phyloP scores from a whole-genome alignment of 2,329 filamentous ascomycete genomes.

The Malbranchea zuffiana region DNA sequence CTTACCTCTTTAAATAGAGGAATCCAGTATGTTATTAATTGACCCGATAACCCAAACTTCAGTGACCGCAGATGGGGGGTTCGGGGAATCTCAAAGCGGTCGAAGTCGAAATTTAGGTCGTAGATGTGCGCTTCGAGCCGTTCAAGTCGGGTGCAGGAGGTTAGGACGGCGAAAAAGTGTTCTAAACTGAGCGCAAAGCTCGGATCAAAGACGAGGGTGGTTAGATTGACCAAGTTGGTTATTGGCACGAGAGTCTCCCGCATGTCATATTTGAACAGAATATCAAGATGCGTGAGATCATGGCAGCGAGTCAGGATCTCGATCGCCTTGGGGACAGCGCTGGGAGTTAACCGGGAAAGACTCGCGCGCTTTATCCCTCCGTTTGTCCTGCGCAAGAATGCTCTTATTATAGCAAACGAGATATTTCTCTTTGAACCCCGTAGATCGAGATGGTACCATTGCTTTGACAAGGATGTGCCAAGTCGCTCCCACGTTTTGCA shows the following conservation, averaged over 20 bases:
- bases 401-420: constrained; percentile 24
- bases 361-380: constrained; percentile 25
- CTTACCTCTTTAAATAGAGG: no score
- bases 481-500: constrained; percentile 47
- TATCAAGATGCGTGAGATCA: constrained; percentile 24
- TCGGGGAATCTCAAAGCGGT: no score
- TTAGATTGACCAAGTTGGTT: no score
- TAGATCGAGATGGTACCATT: constrained; percentile 47
- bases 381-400: constrained; percentile 28
- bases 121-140: neutral
- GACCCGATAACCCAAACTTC: no score
- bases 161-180: neutral
- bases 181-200: neutral
- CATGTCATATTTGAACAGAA: no score
- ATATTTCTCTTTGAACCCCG: constrained; percentile 36
- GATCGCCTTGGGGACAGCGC: constrained; percentile 21
- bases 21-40: no score
- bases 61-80: no score
- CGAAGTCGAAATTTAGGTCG: neutral
- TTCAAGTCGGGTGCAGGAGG: neutral
- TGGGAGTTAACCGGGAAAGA: constrained; percentile 14
- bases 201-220: no score
- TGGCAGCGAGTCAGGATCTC: constrained; percentile 20
- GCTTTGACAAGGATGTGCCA: constrained; percentile 35
- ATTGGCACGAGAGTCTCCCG: no score